Evolutionary conservation across 345 rosid species (phyloP).

Genomic region (Gossypium rotundifolium): DNA sequence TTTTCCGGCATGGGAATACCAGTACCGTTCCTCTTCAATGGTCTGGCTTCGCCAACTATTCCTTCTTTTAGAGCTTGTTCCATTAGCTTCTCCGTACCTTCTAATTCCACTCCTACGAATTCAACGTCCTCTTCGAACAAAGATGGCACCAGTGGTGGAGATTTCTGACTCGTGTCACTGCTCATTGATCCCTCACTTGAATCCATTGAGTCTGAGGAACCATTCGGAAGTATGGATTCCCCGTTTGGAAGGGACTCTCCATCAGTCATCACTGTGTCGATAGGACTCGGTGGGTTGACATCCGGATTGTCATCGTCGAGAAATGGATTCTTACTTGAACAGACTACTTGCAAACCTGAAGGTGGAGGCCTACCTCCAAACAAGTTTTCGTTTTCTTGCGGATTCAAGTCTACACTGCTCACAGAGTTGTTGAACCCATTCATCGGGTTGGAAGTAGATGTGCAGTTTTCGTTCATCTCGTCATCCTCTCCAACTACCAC

Average conservation of each 20-base stretch:
- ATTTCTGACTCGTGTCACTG: slow-evolving; percentile 31
- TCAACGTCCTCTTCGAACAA: slow-evolving; percentile 95
- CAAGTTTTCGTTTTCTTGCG: slow-evolving; percentile 49
- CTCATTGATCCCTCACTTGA: slow-evolving; percentile 36
- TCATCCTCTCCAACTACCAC: slow-evolving; percentile 79
- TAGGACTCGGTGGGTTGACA: slow-evolving; percentile 25
- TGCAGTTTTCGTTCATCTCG: slow-evolving; percentile 45
- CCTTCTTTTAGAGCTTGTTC: slow-evolving; percentile 90
- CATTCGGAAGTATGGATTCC: slow-evolving; percentile 50
- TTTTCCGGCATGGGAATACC: slow-evolving; percentile 41
- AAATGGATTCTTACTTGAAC: slow-evolving; percentile 64
- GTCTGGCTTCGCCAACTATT: slow-evolving; percentile 91
- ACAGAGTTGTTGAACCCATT: slow-evolving; percentile 26
- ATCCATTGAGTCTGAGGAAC: slow-evolving; percentile 36
- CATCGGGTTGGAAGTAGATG: slow-evolving; percentile 43
- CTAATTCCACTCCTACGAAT: slow-evolving; percentile 82
- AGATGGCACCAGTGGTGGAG: slow-evolving; percentile 42
- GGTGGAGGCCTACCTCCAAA: slow-evolving; percentile 52
- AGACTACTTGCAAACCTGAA: slow-evolving; percentile 47
- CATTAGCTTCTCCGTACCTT: slow-evolving; percentile 93
- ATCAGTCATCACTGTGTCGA: slow-evolving; percentile 29
- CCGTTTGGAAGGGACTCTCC: slow-evolving; percentile 29
- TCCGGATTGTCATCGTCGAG: slow-evolving; percentile 42
- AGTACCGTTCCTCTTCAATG: slow-evolving; percentile 51
- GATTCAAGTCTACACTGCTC: slow-evolving; percentile 17